These are phyloP conservation scores for Kuraishia cidri DNA, from an alignment of 805 yeast species.

Conservation along the genomic window DNA sequence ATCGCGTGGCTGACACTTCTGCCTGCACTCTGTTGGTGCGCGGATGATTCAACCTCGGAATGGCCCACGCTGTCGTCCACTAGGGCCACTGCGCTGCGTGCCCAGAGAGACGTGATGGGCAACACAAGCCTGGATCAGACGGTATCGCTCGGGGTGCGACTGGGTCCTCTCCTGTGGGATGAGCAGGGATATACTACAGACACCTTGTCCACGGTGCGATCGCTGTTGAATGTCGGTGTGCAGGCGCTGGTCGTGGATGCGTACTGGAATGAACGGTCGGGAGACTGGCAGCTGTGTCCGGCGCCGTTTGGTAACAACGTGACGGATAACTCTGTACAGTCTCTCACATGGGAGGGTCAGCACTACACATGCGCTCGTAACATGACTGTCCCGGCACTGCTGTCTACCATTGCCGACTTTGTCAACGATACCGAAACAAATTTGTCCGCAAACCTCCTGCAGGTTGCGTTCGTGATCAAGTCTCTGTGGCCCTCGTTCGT, in stretches of 20 bases:
- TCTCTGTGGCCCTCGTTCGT: conserved; percentile 7
- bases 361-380: conserved; percentile 13
- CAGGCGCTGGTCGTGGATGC: conserved; percentile 41
- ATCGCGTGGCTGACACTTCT: too few species aligned
- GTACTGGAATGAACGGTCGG: conserved; percentile 39
- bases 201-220: conserved; percentile 16
- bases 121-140: conserved; percentile 29
- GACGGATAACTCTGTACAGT: conserved; percentile 1
- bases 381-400: conserved; percentile 14
- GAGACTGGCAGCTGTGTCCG: conserved; percentile 53
- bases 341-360: conserved; percentile 5
- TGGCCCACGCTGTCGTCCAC: conserved; percentile 23
- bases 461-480: conserved; percentile 27
- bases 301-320: conserved; percentile 14
- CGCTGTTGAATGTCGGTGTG: conserved; percentile 32
- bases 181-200: conserved; percentile 19
- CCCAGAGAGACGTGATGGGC: conserved; percentile 37
- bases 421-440: conserved; percentile 32
- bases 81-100: conserved; percentile 24
- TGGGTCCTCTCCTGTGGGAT: conserved; percentile 20
- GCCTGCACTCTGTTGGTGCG: too few species aligned
- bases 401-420: conserved; percentile 21
- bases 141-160: conserved; percentile 28
- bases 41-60: too few species aligned
- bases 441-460: conserved; percentile 32